Conservation (phyloP, 2,329 filamentous ascomycete genomes). For the Aspergillus sojae region DNA sequence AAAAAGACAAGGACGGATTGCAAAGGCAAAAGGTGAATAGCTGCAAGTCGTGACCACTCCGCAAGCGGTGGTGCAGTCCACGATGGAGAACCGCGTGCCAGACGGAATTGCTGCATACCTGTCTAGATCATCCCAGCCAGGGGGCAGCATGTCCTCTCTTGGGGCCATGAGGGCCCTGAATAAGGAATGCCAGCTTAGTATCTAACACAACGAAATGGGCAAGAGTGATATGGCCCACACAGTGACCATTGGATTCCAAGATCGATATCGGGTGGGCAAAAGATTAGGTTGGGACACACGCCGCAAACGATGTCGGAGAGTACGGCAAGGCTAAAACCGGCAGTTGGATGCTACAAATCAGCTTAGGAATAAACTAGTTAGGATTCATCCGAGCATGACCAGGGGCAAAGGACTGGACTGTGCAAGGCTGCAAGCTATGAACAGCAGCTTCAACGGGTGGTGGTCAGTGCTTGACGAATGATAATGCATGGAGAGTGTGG, state of each 20-base stretch:
- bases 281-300: slow-evolving; percentile 10
- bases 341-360: slow-evolving; percentile 19
- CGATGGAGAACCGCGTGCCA: not conserved
- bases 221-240: slow-evolving; percentile 12
- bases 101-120: slow-evolving; percentile 32
- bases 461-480: slow-evolving; percentile 11
- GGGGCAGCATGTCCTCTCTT: slow-evolving; percentile 44
- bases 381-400: slow-evolving; percentile 5
- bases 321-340: slow-evolving; percentile 19
- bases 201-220: slow-evolving; percentile 1
- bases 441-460: slow-evolving; percentile 1
- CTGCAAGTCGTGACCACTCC: slow-evolving; percentile 1
- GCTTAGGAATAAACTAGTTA: slow-evolving; percentile 3
- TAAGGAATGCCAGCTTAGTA: slow-evolving; percentile 34
- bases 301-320: slow-evolving; percentile 20
- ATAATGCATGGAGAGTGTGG: slow-evolving; percentile 10
- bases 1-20: slow-evolving; percentile 5
- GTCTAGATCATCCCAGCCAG: slow-evolving; percentile 45
- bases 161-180: slow-evolving; percentile 42
- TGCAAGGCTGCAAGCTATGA: slow-evolving; percentile 3
- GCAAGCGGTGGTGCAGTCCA: not conserved
- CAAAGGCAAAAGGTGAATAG: not conserved
- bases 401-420: slow-evolving; percentile 1
- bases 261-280: slow-evolving; percentile 11
- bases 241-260: slow-evolving; percentile 5